Evolutionary conservation across 2,329 filamentous ascomycete genomes (phyloP), one percentile per base, ranked within the genome.

Genomic region (Nemania sp.): DNA sequence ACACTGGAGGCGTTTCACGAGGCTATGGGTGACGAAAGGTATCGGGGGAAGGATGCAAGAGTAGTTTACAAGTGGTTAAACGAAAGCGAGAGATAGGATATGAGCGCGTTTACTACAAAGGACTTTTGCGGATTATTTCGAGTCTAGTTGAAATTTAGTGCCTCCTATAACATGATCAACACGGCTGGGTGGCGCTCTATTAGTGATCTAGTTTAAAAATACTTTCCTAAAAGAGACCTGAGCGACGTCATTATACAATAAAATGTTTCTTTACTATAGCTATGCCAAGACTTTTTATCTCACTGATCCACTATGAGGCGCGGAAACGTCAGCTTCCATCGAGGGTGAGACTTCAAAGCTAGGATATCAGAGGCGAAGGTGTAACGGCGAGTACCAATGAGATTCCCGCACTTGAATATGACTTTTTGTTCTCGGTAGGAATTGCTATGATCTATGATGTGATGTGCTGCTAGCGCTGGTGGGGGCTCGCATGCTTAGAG

Each of bases 1-100:
- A 75, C 76, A 3, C 35, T 77, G 22, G 56, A 66, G 7, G 77
- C 75, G 2, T 78, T 77, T 52, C 65, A 18, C 15, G 76, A 77
- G 65, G 77, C 75, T 0, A 76, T 77, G 64, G 70, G 55, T 7
- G 77, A 78, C 64, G 66, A 72, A 55, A 73, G 76, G 35, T 78
- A 77, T 53, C 22, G 60, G 20, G 77, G 76, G 0, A 77, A 76
- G 69, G 76, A 78, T 70, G 76, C 77, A 6, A 75, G 77, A 54
- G 77, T 77, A 6, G 77, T 78, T 49, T 78, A 77, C 57, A 77
- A 77, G 62, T 78, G 75, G 76, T 18, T 78, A 49, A 77, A 76
- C 56, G 76, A 77, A 32, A 68, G 66, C 26, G n/a, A 59, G n/a
- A 24, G 26, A 55, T 64, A 61, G 35, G n/a, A n/a, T 13, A 1